Evolutionary conservation across 2,329 filamentous ascomycete genomes (phyloP).

Genomic region (Alternaria metachromatica): DNA sequence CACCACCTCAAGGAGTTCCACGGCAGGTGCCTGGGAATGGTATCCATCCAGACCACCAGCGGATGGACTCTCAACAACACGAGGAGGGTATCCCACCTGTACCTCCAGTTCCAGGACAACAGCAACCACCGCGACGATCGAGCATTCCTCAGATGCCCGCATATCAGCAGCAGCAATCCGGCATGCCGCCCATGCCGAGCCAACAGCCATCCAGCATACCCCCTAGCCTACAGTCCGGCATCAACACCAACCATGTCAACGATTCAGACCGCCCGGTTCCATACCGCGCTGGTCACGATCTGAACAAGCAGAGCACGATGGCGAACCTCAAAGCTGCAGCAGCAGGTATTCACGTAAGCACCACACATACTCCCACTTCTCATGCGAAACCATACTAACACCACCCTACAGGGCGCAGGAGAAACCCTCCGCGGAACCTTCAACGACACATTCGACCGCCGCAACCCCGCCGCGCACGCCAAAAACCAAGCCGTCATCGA

Average conservation of each 20-base stretch:
- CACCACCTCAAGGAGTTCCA: constrained; percentile 41
- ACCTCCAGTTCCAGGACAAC: constrained; percentile 2
- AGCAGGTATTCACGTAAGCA: constrained; percentile 45
- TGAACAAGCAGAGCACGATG: constrained; percentile 38
- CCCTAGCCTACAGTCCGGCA: constrained; percentile 5
- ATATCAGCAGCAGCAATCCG: constrained; percentile 21
- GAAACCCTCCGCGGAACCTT: constrained; percentile 47
- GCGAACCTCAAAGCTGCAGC: constrained; percentile 44
- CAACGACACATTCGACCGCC: constrained; percentile 42
- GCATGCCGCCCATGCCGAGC: constrained; percentile 8
- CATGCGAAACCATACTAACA: constrained; percentile 6
- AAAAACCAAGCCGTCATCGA: constrained; percentile 45
- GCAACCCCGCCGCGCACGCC: constrained; percentile 35
- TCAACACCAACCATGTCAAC: constrained; percentile 11
- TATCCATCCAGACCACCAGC: constrained; percentile 6
- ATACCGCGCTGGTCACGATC: constrained; percentile 29
- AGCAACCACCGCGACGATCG: not conserved
- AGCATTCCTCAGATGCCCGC: constrained; percentile 4
- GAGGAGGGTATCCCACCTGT: constrained; percentile 4
- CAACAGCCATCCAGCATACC: constrained; percentile 2
- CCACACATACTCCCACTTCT: not conserved
- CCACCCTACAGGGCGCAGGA: constrained; percentile 35
- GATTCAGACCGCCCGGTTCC: constrained; percentile 29
- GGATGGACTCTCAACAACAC: constrained; percentile 10
- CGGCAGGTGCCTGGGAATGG: constrained; percentile 29